phyloP scores from a whole-genome alignment of 805 yeast species.

The Ogataea populi-albae region DNA sequence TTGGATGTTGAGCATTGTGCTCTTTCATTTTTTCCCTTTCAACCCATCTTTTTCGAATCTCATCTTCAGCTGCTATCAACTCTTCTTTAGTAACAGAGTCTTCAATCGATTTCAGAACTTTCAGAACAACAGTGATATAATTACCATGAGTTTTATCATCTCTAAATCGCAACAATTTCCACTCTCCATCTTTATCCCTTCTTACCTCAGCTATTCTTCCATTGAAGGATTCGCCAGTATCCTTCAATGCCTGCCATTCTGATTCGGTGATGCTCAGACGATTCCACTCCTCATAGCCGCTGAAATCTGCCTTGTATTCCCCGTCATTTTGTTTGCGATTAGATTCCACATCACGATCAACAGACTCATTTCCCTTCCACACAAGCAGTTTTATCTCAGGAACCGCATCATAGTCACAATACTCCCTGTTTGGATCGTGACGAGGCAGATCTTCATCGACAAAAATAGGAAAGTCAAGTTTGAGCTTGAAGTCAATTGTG shows the following conservation, averaged over 20 bases:
- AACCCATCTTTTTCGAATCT: conserved; percentile 62
- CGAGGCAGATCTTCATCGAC: conserved; percentile 64
- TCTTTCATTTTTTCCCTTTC: conserved; percentile 43
- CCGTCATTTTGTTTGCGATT: conserved; percentile 33
- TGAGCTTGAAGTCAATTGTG: conserved; percentile 81
- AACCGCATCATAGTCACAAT: conserved; percentile 75
- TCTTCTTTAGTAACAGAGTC: conserved; percentile 86
- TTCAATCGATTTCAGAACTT: conserved; percentile 76
- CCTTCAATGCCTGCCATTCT: conserved; percentile 79
- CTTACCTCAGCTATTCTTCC: conserved; percentile 87
- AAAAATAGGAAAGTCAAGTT: conserved; percentile 54
- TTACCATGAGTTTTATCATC: conserved; percentile 92
- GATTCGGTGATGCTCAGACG: conserved; percentile 59
- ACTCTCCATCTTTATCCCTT: conserved; percentile 60
- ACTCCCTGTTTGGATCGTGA: conserved; percentile 66
- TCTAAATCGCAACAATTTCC: conserved; percentile 86
- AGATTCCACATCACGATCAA: conserved; percentile 34
- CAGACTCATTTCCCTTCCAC: conserved; percentile 64
- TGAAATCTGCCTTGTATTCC: conserved; percentile 31
- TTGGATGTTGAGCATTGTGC: conserved; percentile 21
- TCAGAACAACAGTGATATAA: conserved; percentile 75
- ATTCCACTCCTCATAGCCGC: conserved; percentile 62
- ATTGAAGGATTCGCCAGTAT: conserved; percentile 73
- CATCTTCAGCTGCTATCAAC: conserved; percentile 52
- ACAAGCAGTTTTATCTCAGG: conserved; percentile 68